Evolutionary conservation across 1,284 basidiomycete species (phyloP).

Genomic region (Mixia osmundae): DNA sequence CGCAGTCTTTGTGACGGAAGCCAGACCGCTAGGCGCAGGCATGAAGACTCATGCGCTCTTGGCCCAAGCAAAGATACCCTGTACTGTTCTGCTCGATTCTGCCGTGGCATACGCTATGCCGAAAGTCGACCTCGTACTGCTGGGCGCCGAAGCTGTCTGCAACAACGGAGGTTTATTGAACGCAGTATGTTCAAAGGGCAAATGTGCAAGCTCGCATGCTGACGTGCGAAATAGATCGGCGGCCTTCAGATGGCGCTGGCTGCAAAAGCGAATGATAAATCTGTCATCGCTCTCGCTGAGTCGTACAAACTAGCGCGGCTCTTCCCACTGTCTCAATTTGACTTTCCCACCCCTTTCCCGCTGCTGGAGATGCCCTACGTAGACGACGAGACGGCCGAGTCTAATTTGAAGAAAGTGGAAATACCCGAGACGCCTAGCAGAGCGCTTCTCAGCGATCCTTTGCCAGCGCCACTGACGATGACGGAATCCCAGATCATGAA

Average conservation of each 20-base stretch:
- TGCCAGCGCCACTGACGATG: conserved; percentile 20
- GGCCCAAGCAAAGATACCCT: conserved; percentile 72
- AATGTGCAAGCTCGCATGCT: conserved; percentile 1
- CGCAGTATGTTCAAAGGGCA: neutral
- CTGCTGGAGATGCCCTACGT: conserved; percentile 3
- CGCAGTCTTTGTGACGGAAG: conserved; percentile 92
- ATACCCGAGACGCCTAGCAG: conserved; percentile 12
- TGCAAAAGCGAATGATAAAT: conserved; percentile 79
- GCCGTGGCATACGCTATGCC: conserved; percentile 95
- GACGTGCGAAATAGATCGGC: conserved; percentile 59
- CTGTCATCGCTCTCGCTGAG: conserved; percentile 88
- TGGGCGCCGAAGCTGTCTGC: conserved; percentile 91
- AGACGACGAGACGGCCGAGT: conserved; percentile 3
- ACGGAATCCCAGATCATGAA: conserved; percentile 23
- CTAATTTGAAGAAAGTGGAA: conserved; percentile 1
- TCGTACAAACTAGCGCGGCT: conserved; percentile 89
- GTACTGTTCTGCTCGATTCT: conserved; percentile 81
- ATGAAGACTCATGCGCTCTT: conserved; percentile 19
- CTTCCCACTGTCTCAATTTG: conserved; percentile 89
- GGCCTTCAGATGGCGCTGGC: conserved; percentile 88
- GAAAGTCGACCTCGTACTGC: conserved; percentile 76
- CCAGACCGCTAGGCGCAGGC: conserved; percentile 66
- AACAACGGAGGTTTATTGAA: conserved; percentile 40
- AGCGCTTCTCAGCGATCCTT: conserved; percentile 12
- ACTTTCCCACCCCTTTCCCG: conserved; percentile 38